Conservation (phyloP, 192 early-diverging fungal species). For the Rhizophlyctis rosea region DNA sequence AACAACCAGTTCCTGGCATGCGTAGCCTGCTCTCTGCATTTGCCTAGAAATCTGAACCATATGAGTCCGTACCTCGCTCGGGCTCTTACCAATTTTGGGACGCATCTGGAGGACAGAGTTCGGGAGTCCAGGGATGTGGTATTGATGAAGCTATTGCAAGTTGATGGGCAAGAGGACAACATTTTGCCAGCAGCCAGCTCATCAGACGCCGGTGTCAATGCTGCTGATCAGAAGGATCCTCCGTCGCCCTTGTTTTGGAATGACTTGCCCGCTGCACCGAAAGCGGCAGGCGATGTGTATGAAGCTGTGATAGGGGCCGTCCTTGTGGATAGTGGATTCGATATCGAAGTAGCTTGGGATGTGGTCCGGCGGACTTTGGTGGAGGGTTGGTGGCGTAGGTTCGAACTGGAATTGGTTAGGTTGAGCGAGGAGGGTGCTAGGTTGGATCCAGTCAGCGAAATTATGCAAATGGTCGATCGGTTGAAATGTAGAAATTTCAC, state of each 20-base stretch:
- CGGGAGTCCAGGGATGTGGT: neutral
- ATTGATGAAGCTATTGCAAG: neutral
- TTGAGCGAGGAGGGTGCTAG: neutral
- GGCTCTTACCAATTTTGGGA: conserved; percentile 38
- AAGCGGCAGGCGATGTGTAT: conserved; percentile 83
- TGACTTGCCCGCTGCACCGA: conserved; percentile 70
- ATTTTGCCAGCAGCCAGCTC: conserved; percentile 8
- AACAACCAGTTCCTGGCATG: conserved; percentile 83
- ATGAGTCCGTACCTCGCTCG: conserved; percentile 50
- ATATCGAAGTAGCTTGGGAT: conserved; percentile 43
- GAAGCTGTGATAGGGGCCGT: conserved; percentile 86
- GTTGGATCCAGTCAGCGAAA: neutral
- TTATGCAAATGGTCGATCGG: neutral
- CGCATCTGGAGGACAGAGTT: neutral
- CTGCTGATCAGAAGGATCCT: conserved; percentile 12
- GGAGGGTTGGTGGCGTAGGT: conserved; percentile 13
- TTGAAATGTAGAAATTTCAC: neutral
- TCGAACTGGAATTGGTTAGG: neutral
- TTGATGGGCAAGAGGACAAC: neutral
- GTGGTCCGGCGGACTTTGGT: conserved; percentile 25
- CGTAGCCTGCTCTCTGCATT: conserved; percentile 56
- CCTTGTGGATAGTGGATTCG: conserved; percentile 77
- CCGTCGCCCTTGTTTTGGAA: conserved; percentile 65
- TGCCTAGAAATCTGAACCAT: conserved; percentile 69
- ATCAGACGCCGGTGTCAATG: conserved; percentile 5